These are phyloP conservation scores for Colletotrichum paranaense DNA, from an alignment of 2,329 filamentous ascomycete species.

Conservation along the genomic window DNA sequence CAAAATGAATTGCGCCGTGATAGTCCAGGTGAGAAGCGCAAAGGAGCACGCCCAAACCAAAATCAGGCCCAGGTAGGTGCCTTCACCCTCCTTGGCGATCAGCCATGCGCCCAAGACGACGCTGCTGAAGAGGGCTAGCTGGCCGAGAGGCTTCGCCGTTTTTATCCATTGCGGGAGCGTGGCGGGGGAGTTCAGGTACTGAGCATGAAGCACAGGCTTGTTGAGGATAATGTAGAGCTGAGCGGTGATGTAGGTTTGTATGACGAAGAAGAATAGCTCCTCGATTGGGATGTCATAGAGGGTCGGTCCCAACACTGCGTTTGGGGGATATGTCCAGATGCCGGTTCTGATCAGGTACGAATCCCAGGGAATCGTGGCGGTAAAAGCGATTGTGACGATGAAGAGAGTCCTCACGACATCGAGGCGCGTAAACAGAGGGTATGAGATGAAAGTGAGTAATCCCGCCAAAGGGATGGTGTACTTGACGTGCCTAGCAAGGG, in stretches of 20 bases:
- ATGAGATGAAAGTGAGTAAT: slow-evolving; percentile 67
- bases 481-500: slow-evolving; percentile 64
- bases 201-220: slow-evolving; percentile 68
- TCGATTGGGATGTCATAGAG: slow-evolving; percentile 75
- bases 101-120: slow-evolving; percentile 54
- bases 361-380: slow-evolving; percentile 80
- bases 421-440: slow-evolving; percentile 69
- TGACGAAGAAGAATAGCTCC: slow-evolving; percentile 81
- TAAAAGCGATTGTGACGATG: slow-evolving; percentile 71
- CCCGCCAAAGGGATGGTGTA: slow-evolving; percentile 75
- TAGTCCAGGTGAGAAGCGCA: slow-evolving; percentile 70
- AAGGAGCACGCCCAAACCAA: slow-evolving; percentile 76
- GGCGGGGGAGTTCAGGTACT: slow-evolving; percentile 50
- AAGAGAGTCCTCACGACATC: slow-evolving; percentile 73
- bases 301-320: slow-evolving; percentile 72
- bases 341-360: slow-evolving; percentile 76
- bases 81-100: slow-evolving; percentile 57
- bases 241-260: slow-evolving; percentile 80
- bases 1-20: slow-evolving; percentile 73
- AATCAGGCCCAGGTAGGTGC: slow-evolving; percentile 78
- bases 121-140: slow-evolving; percentile 60
- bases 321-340: slow-evolving; percentile 78
- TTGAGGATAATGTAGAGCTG: slow-evolving; percentile 75
- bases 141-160: slow-evolving; percentile 56
- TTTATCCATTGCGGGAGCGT: slow-evolving; percentile 41